A percentile compares a stretch with the other conserved stretches of the same genome.
phyloP scores from a whole-genome alignment of 306 rosid species.

The Casuarina equisetifolia region DNA sequence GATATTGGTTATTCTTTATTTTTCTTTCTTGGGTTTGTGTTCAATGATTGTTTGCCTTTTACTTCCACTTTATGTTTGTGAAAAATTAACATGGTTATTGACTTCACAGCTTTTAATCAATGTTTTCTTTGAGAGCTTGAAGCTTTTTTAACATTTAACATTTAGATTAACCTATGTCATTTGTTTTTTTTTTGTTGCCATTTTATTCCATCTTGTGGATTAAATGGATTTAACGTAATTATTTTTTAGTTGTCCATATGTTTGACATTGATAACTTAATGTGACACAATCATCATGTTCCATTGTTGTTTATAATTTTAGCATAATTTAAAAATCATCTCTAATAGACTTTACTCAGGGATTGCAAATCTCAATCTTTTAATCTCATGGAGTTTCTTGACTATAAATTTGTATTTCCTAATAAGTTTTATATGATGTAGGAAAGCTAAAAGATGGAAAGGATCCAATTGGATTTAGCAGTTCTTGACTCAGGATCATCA shows the following conservation, averaged over 20 bases:
- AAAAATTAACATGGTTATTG: constrained; percentile 5
- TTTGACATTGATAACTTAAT: not conserved
- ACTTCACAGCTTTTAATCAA: constrained; percentile 26
- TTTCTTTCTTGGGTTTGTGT: constrained; percentile 13
- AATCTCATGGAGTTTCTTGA: constrained; percentile 4
- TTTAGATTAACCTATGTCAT: not conserved
- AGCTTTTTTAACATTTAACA: constrained; percentile 10
- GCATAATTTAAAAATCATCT: not conserved
- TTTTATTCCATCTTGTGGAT: constrained; percentile 10
- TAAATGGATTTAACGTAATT: constrained; percentile 22
- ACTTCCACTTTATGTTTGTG: not conserved
- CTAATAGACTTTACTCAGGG: not conserved
- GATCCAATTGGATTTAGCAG: constrained; percentile 54
- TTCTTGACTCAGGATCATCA: constrained; percentile 73
- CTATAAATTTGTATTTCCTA: constrained; percentile 14
- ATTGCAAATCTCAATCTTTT: not conserved
- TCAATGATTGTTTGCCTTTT: constrained; percentile 20
- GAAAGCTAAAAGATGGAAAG: constrained; percentile 77
- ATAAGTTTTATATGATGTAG: constrained; percentile 38
- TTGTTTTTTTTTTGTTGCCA: not conserved
- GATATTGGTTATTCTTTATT: not conserved
- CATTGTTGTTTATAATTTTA: constrained; percentile 14
- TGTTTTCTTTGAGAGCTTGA: not conserved
- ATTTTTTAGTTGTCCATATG: constrained; percentile 12
- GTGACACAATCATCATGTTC: not conserved